phyloP scores from a whole-genome alignment of 176 grass and related monocot genomes.

The Rhynchospora tenuis region DNA sequence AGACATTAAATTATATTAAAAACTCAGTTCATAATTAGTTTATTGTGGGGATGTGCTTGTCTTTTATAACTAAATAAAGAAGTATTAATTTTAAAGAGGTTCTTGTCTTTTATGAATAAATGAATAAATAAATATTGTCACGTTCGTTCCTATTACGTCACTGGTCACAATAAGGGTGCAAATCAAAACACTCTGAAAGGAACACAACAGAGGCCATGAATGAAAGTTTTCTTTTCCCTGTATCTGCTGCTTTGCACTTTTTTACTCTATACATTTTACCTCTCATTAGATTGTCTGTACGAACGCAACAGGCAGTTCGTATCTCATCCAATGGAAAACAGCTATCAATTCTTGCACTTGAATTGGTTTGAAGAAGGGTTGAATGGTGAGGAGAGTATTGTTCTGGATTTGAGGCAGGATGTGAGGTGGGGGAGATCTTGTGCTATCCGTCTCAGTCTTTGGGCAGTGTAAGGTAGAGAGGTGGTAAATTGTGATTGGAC shows the following conservation, averaged over 20 bases:
- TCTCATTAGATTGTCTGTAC: not conserved
- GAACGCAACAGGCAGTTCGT: not conserved
- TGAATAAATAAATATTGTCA: not conserved
- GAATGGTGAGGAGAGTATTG: not conserved
- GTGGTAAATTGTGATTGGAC: conserved; percentile 14
- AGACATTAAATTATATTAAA: not conserved
- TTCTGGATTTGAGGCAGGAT: not conserved
- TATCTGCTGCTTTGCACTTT: not conserved
- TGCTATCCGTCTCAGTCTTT: not conserved
- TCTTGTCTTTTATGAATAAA: not conserved
- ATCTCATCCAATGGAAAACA: not conserved
- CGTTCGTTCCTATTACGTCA: not conserved
- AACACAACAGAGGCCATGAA: not conserved
- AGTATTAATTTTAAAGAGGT: not conserved
- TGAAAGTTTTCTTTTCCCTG: not conserved
- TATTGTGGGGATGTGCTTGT: not conserved
- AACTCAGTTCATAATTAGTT: not conserved
- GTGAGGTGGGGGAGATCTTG: not conserved
- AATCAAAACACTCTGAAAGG: not conserved
- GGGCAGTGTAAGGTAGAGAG: not conserved
- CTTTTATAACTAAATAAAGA: not conserved
- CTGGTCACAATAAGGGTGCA: not conserved
- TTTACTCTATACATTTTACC: not conserved
- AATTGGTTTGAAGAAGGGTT: not conserved
- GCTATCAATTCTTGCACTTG: not conserved